Percentiles rank a stretch among this genome's conserved stretches.
These are phyloP conservation scores for Neopestalotiopsis clavispora DNA, from an alignment of 2,329 filamentous ascomycete genomes.

Conservation along the genomic window DNA sequence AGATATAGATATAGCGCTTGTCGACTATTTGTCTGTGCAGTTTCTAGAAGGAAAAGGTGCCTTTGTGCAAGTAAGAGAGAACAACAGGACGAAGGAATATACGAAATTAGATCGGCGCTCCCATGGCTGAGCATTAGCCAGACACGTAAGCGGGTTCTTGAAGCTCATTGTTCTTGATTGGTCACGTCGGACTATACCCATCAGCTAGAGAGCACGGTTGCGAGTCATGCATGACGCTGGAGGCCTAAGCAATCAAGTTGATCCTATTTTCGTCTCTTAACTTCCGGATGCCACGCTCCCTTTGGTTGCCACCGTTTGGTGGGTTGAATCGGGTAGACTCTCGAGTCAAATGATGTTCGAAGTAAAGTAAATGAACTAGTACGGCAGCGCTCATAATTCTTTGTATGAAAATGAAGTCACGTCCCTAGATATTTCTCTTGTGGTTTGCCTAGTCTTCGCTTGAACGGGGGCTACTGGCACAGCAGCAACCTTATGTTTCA, in stretches of 20 bases:
- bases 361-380: too few relatives aligned
- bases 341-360: too few relatives aligned
- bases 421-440: too few relatives aligned
- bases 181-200: conserved; percentile 3
- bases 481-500: too few relatives aligned
- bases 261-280: background rate
- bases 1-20: background rate
- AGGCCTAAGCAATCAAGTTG: too few relatives aligned
- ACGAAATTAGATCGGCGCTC: background rate
- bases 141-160: background rate
- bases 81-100: background rate
- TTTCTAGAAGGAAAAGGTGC: too few relatives aligned
- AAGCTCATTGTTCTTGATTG: background rate
- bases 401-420: too few relatives aligned
- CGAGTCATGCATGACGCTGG: background rate
- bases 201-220: background rate
- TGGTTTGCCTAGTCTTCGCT: too few relatives aligned
- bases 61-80: too few relatives aligned
- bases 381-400: too few relatives aligned
- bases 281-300: background rate
- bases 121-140: background rate
- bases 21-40: background rate
- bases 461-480: too few relatives aligned
- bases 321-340: background rate
- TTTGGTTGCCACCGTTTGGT: background rate